Evolutionary conservation across 768 basidiomycete genomes (phyloP), one percentile per base, ranked within the genome.

Genomic region (Ephemerocybe angulata): DNA sequence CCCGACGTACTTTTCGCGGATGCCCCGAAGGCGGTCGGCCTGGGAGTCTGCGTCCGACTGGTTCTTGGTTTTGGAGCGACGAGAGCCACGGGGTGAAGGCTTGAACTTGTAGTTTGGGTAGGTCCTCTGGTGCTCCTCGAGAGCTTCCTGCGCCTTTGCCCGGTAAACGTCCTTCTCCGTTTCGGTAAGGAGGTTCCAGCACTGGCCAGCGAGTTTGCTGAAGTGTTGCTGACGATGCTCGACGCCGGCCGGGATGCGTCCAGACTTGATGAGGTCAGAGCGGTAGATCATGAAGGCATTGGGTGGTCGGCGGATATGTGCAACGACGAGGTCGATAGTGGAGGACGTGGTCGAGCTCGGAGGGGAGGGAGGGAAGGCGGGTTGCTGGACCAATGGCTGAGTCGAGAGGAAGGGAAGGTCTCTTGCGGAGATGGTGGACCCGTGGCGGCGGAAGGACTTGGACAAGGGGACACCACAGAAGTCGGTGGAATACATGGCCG

Each of bases 221-320:
- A 93, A 80, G 52, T 83, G 78, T 65, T 88, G 84, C 65, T 93
- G 90, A 48, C 87, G 83, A 56, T 73, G 77, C 70, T 88, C 87
- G 49, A 81, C 72, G 35, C 67, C 68, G 27, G 70, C 43, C 1
- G 76, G 77, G 49, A 81, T 81, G 28, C 76, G 66, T 33, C 76
- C 71, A 2, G 75, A 70, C 57, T 78, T 78, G 41, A 76, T 79
- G 41, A 87, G 78, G 63, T 79, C 80, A 19, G 85, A 89, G 37
- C 91, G 84, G 66, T 82, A 93, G 56, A 92, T 73, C 70, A 93
- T 90, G 73, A 93, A 93, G 2, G 90, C 87, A 64, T 93, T 93
- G 41, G 87, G 79, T 3, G 91, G 90, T 29, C 90, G 84, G 28
- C 84, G 82, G 51, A 90, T 80, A 63, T 86, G 84, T 52, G n/a